Conservation (phyloP, 306 rosid genomes). For the Clitoria ternatea region DNA sequence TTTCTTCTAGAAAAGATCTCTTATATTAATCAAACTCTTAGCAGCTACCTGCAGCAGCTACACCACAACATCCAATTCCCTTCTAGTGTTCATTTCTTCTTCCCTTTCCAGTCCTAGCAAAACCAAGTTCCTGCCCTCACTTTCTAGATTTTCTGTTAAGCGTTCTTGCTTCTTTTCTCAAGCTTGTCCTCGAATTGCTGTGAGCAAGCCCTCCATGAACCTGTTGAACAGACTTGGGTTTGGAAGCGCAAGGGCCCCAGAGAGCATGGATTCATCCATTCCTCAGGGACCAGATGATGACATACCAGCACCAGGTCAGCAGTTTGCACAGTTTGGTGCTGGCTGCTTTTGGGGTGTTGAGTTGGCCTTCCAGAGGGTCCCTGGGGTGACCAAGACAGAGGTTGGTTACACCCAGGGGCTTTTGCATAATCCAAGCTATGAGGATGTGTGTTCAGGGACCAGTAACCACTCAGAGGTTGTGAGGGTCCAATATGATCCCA, state of each 20-base stretch:
- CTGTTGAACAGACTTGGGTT: slow-evolving; percentile 70
- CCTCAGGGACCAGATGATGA: slow-evolving; percentile 84
- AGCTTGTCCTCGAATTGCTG: slow-evolving; percentile 31
- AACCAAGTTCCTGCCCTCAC: slow-evolving; percentile 38
- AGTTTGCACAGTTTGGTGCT: slow-evolving; percentile 88
- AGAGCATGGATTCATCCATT: slow-evolving; percentile 58
- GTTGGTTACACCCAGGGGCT: slow-evolving; percentile 85
- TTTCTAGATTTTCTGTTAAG: slow-evolving; percentile 42
- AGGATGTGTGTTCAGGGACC: slow-evolving; percentile 79
- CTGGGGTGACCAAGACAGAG: slow-evolving; percentile 84
- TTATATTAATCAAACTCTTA: slow-evolving; percentile 45
- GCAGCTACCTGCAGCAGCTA: slow-evolving; percentile 37
- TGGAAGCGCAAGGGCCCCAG: slow-evolving; percentile 47
- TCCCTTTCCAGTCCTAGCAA: slow-evolving; percentile 33
- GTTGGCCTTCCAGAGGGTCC: slow-evolving; percentile 75
- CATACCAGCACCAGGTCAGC: slow-evolving; percentile 71
- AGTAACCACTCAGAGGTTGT: slow-evolving; percentile 75
- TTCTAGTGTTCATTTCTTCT: slow-evolving; percentile 27
- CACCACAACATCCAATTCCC: slow-evolving; percentile 35
- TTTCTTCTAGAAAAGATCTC: slow-evolving; percentile 15
- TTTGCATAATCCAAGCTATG: slow-evolving; percentile 69
- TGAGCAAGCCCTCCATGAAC: slow-evolving; percentile 60
- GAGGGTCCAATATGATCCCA: slow-evolving; percentile 79
- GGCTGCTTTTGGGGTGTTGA: slow-evolving; percentile 99
- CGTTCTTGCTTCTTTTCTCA: slow-evolving; percentile 36